These are phyloP conservation scores for Posidonia australis DNA, from an alignment of 106 monocot species.

Conservation along the genomic window DNA sequence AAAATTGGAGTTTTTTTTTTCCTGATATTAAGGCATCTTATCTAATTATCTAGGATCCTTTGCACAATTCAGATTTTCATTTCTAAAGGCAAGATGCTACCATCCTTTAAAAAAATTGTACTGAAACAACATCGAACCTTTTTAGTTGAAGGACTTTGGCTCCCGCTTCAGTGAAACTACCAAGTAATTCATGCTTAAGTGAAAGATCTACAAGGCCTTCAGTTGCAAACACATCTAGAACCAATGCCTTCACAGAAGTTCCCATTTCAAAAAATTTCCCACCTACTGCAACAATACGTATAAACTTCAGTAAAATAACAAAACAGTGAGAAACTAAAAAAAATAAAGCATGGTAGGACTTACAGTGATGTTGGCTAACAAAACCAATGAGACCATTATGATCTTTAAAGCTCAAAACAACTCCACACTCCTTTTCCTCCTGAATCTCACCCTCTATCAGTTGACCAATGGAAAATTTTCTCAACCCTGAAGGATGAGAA, in stretches of 20 bases:
- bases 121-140: conserved; percentile 24
- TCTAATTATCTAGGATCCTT: no score
- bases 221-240: conserved; percentile 51
- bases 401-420: conserved; percentile 60
- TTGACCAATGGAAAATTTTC: conserved; percentile 48
- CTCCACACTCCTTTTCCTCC: conserved; percentile 75
- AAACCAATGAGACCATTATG: conserved; percentile 73
- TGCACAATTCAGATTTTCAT: no score
- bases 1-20: no score
- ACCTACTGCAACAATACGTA: conserved; percentile 69
- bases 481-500: conserved; percentile 22
- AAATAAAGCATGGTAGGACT: conserved; percentile 3
- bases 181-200: conserved; percentile 54
- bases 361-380: conserved; percentile 75
- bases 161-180: conserved; percentile 15
- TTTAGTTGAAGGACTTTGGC: conserved; percentile 12
- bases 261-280: conserved; percentile 43
- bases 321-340: not conserved
- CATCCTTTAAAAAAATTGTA: not conserved
- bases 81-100: no score
- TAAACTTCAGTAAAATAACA: no score
- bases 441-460: conserved; percentile 69
- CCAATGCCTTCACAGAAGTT: conserved; percentile 49
- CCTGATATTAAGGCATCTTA: no score
- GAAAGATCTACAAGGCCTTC: conserved; percentile 81